These are phyloP conservation scores for Podospora tetraspora DNA, from an alignment of 495 filamentous ascomycete genomes.

Conservation along the genomic window DNA sequence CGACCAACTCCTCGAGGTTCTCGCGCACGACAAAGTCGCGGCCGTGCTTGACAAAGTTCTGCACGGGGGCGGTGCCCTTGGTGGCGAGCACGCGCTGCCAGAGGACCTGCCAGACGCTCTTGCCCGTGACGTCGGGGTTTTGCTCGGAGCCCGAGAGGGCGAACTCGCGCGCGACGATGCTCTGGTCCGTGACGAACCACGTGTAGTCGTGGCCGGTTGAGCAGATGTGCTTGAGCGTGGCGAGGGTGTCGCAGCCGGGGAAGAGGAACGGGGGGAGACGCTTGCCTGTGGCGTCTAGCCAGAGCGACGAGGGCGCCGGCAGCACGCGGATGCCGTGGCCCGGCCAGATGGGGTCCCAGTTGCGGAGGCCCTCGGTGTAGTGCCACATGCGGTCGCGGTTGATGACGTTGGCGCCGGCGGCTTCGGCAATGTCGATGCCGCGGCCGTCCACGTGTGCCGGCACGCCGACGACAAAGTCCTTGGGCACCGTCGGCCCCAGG, in stretches of 20 bases:
- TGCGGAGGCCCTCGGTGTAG: constrained; percentile 49
- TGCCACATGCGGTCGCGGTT: constrained; percentile 53
- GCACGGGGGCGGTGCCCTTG: constrained; percentile 43
- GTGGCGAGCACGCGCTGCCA: constrained; percentile 41
- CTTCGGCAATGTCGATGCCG: constrained; percentile 46
- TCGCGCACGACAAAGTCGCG: constrained; percentile 46
- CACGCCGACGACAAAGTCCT: constrained; percentile 47
- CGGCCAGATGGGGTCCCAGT: constrained; percentile 51
- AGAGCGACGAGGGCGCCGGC: constrained; percentile 47
- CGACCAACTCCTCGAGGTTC: constrained; percentile 42
- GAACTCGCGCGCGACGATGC: constrained; percentile 48
- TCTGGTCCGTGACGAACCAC: constrained; percentile 49
- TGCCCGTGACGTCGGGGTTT: constrained; percentile 49
- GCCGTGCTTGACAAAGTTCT: constrained; percentile 47
- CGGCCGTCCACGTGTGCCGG: constrained; percentile 50
- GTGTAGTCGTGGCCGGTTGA: constrained; percentile 49
- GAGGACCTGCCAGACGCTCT: constrained; percentile 44
- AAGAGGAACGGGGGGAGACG: constrained; percentile 44
- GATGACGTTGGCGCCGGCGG: constrained; percentile 41
- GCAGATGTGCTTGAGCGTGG: constrained; percentile 49
- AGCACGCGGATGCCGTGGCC: constrained; percentile 48
- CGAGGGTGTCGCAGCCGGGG: constrained; percentile 47
- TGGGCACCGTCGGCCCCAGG: constrained; percentile 41
- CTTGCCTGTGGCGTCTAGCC: constrained; percentile 49
- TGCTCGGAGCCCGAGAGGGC: constrained; percentile 51